phyloP scores from a whole-genome alignment of 805 yeast genomes.

The Teunomyces barrocoloradensis region DNA sequence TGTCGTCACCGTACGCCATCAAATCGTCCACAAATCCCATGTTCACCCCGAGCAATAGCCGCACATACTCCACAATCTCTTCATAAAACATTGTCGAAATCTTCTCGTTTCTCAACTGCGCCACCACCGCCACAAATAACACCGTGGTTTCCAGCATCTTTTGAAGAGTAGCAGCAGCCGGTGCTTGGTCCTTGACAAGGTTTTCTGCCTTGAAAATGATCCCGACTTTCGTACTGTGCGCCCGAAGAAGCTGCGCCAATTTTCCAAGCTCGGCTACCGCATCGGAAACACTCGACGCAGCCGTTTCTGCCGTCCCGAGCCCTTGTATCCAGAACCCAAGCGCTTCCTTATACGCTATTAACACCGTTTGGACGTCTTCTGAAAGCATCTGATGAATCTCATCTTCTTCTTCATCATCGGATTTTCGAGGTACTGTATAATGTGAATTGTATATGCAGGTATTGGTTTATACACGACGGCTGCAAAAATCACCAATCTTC shows the following conservation, averaged over 20 bases:
- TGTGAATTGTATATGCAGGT: background rate
- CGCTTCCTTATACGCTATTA: constrained; percentile 30
- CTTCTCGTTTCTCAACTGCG: constrained; percentile 25
- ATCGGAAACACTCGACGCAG: constrained; percentile 31
- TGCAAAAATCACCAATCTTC: constrained; percentile 45
- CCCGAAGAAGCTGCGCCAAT: constrained; percentile 56
- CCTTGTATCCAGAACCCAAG: constrained; percentile 24
- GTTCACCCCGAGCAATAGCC: constrained; percentile 17
- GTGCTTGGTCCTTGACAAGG: constrained; percentile 33
- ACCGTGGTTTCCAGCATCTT: constrained; percentile 46
- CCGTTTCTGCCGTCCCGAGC: background rate
- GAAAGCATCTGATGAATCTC: background rate
- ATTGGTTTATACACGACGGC: background rate
- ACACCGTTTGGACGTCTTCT: constrained; percentile 10
- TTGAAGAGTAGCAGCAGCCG: constrained; percentile 46
- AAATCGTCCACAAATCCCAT: constrained; percentile 27
- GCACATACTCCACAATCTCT: constrained; percentile 26
- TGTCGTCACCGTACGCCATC: constrained; percentile 20
- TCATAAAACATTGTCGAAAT: constrained; percentile 39
- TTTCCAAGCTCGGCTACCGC: constrained; percentile 62
- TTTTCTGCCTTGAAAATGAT: constrained; percentile 64
- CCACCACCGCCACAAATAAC: constrained; percentile 42
- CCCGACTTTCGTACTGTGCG: constrained; percentile 78
- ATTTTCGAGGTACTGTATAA: background rate
- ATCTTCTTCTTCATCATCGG: background rate